A percentile compares a stretch with the other conserved stretches of the same genome.
These are phyloP conservation scores for Tolypocladium tundrense DNA, from an alignment of 2,329 filamentous ascomycete species.

Conservation along the genomic window DNA sequence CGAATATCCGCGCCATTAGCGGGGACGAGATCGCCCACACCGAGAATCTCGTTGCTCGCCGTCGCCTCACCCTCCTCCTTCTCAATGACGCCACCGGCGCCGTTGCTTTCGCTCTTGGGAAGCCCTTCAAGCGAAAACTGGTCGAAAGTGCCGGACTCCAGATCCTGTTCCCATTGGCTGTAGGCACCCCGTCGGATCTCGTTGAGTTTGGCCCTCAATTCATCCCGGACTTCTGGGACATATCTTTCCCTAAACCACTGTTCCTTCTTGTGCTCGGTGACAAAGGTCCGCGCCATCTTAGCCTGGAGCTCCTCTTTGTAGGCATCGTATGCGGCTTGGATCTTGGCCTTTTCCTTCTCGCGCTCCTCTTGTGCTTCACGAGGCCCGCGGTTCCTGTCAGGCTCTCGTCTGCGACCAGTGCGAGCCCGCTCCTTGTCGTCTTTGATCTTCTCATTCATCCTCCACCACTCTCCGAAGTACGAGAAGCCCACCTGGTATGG, in stretches of 20 bases:
- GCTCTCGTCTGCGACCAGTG: constrained; percentile 58
- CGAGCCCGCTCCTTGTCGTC: constrained; percentile 66
- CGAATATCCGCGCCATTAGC: constrained; percentile 75
- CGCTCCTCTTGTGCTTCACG: constrained; percentile 63
- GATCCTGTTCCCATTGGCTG: constrained; percentile 78
- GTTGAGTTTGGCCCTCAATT: constrained; percentile 64
- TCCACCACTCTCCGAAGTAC: constrained; percentile 82
- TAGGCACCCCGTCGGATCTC: constrained; percentile 72
- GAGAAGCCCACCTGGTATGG: constrained; percentile 78
- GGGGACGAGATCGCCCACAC: constrained; percentile 83
- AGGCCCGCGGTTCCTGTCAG: constrained; percentile 51
- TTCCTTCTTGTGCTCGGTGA: constrained; percentile 84
- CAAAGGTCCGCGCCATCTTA: constrained; percentile 81
- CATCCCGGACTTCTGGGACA: constrained; percentile 68
- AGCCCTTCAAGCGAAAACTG: constrained; percentile 91
- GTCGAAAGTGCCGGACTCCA: constrained; percentile 79
- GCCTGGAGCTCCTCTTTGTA: constrained; percentile 61
- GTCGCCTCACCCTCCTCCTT: constrained; percentile 94
- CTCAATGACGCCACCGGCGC: constrained; percentile 72
- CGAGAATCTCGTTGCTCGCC: constrained; percentile 82
- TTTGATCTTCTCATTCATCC: constrained; percentile 70
- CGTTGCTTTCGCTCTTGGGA: constrained; percentile 86
- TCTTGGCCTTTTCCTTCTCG: constrained; percentile 68
- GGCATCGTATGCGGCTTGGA: constrained; percentile 57
- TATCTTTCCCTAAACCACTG: constrained; percentile 99